Evolutionary conservation across 2,329 filamentous ascomycete genomes (phyloP).

Genomic region (Aspergillus vadensis): DNA sequence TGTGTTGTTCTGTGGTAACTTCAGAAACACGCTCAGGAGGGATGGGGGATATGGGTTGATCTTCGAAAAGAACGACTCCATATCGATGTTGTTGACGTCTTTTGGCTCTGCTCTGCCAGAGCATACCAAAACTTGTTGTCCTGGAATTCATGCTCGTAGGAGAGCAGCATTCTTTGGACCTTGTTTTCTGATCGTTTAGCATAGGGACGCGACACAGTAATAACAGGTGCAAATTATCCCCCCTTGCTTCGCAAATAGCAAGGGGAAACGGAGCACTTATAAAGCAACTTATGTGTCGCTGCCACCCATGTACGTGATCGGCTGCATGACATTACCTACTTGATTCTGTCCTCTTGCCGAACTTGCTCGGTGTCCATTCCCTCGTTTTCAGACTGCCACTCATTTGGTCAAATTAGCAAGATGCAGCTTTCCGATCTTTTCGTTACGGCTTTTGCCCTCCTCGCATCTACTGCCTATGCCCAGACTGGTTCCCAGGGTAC

Average conservation of each 20-base stretch:
- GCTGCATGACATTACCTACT: neutral
- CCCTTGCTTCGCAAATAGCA: neutral
- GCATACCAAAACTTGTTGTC: neutral
- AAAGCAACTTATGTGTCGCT: neutral
- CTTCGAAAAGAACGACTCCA: no score
- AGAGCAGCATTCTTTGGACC: neutral
- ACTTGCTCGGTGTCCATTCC: neutral
- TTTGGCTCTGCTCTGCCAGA: neutral
- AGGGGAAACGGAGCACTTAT: neutral
- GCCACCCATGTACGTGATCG: neutral
- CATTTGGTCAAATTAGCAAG: neutral
- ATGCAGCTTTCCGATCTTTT: slow-evolving; percentile 3
- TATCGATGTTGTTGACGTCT: neutral
- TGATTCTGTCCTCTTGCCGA: neutral
- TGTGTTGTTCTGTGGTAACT: neutral
- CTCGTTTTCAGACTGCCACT: neutral
- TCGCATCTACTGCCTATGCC: slow-evolving; percentile 1
- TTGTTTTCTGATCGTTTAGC: neutral
- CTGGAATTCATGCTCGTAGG: neutral
- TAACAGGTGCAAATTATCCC: neutral
- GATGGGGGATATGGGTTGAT: no score
- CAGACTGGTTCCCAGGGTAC: neutral
- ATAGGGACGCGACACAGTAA: neutral
- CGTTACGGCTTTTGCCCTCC: neutral
- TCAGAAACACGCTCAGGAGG: no score